Evolutionary conservation across 768 basidiomycete genomes (phyloP), one percentile per base, ranked within the genome.

Genomic region (Mycena haematopus): DNA sequence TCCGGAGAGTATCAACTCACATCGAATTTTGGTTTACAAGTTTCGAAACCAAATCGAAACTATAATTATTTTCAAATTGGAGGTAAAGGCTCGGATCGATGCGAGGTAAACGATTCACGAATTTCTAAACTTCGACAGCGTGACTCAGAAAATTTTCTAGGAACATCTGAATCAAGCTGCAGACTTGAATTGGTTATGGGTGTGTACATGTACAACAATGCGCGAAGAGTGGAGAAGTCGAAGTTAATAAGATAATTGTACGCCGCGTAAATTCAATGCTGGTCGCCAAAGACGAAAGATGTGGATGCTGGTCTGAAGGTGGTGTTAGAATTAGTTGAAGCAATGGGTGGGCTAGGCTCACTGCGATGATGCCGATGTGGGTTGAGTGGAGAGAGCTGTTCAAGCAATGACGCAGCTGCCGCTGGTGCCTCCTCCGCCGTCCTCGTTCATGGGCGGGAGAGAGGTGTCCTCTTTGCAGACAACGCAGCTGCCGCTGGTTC

Each of bases 401-500:
- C 49, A 62, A 52, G 61, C 61, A 52, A 62, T 56, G 49, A 62
- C 24, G 31, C 60, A 62, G 53, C 54, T 35, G 35, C 60, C 60
- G 54, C 60, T 56, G 36, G 60, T 42, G n/a, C 60, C 60, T 9
- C 35, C 29, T 36, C 60, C 40, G 17, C 9, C 21, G 47, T 62
- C 60, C 27, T 62, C 47, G 50, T 62, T 56, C 46, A 56, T 29
- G 60, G 47, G 19, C 14, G 60, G 60, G 49, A 62, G 60, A 29
- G 53, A 42, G 36, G 60, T 62, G 38, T 62, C 60, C 49, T 62
- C 60, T 49, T 62, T 62, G 54, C 60, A 62, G 54, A 62, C 60
- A 15, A 36, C 13, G 36, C 36, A 36, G 36, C 36, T 36, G 36
- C 36, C 36, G 36, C 36, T 36, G 36, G 60, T 51, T 24, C 60